Percentiles rank a stretch among this genome's conserved stretches.
Conservation (phyloP, 768 basidiomycete genomes). For the Tulasnella sp. region DNA sequence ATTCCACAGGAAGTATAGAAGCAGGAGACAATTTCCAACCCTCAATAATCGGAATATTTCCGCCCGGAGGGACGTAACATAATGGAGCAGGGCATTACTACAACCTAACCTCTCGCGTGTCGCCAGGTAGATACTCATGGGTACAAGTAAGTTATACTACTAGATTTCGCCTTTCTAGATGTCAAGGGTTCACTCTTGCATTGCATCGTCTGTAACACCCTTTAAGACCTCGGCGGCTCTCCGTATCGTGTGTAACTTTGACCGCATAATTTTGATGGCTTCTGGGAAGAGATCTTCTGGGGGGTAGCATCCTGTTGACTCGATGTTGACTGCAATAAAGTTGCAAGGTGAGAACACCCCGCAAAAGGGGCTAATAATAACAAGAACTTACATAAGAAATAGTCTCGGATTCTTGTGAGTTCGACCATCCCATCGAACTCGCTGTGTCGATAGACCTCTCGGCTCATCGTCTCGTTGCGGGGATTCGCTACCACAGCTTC, state of each 20-base stretch:
- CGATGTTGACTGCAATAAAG: slow-evolving; percentile 58
- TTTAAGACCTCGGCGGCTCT: slow-evolving; percentile 2
- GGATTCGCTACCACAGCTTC: slow-evolving; percentile 40
- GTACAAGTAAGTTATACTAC: too few relatives aligned
- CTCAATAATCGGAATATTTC: too few relatives aligned
- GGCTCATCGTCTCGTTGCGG: slow-evolving; percentile 75
- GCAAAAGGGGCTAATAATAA: background rate
- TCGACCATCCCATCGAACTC: slow-evolving; percentile 79
- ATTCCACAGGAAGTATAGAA: too few relatives aligned
- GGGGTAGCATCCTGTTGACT: slow-evolving; percentile 79
- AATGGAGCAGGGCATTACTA: too few relatives aligned
- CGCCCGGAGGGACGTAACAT: too few relatives aligned
- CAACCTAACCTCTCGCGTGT: too few relatives aligned
- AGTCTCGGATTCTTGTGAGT: slow-evolving; percentile 76
- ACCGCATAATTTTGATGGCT: slow-evolving; percentile 66
- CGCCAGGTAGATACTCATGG: too few relatives aligned
- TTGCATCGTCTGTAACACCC: background rate
- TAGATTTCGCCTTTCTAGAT: too few relatives aligned
- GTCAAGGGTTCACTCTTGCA: background rate
- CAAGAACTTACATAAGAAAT: slow-evolving; percentile 72
- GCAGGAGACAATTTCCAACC: too few relatives aligned
- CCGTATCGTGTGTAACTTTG: slow-evolving; percentile 34
- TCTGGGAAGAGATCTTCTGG: slow-evolving; percentile 76
- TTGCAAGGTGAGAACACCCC: background rate
- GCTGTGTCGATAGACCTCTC: slow-evolving; percentile 84